Conservation (phyloP, 148 eudicot genomes). For the Nepenthes gracilis region DNA sequence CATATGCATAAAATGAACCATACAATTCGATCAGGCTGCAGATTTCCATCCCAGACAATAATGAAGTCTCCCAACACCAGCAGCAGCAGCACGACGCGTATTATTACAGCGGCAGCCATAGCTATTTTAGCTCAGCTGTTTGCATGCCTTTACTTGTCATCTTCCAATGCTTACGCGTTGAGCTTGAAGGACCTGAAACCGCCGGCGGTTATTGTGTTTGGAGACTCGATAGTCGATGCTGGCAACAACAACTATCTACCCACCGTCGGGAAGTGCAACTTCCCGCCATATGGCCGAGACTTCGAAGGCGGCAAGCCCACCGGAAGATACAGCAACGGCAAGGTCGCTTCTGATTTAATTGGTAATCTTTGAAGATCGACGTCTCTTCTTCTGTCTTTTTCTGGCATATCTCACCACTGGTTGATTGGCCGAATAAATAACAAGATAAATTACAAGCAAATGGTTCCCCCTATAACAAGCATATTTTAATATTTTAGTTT, state of each 20-base stretch:
- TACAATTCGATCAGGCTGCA: too few species aligned
- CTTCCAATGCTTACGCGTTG: not conserved
- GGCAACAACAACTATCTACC: conserved; percentile 51
- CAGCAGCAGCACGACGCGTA: too few species aligned
- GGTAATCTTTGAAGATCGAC: conserved; percentile 13
- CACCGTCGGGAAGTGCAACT: conserved; percentile 29
- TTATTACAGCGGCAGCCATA: too few species aligned
- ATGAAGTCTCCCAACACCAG: too few species aligned
- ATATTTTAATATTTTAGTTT: too few species aligned
- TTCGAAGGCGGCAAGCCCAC: conserved; percentile 29
- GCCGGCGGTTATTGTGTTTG: conserved; percentile 39
- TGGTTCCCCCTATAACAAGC: too few species aligned
- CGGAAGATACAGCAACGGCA: conserved; percentile 51
- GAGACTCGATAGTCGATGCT: conserved; percentile 76
- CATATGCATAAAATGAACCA: too few species aligned
- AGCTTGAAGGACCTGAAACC: not conserved
- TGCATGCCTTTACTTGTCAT: too few species aligned
- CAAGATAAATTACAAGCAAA: too few species aligned
- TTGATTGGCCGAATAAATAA: too few species aligned
- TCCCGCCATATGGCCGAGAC: conserved; percentile 48
- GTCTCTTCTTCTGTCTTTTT: conserved; percentile 9
- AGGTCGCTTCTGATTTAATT: conserved; percentile 35
- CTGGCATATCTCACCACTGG: conserved; percentile 16
- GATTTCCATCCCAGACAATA: too few species aligned
- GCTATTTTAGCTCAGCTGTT: too few species aligned